Conservation (phyloP, 2,329 filamentous ascomycete species). For the Teratosphaeria destructans region DNA sequence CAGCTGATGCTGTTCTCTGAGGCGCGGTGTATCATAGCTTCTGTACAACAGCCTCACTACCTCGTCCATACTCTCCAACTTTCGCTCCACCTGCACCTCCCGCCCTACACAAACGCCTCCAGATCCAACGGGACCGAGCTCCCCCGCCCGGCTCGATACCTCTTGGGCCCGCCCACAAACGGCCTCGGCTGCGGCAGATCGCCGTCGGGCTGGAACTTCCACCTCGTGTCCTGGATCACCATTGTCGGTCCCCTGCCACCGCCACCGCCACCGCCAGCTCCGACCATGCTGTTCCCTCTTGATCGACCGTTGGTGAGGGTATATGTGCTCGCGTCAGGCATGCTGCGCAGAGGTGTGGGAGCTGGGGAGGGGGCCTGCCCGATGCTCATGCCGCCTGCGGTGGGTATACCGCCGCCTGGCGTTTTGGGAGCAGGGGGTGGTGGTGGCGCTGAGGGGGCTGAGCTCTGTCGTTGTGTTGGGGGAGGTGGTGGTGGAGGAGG, state of each 20-base stretch:
- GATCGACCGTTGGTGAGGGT: conserved; percentile 28
- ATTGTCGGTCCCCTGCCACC: conserved; percentile 19
- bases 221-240: conserved; percentile 66
- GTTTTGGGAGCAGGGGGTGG: conserved; percentile 5
- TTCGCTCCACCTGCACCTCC: not conserved
- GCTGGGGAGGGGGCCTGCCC: conserved; percentile 5
- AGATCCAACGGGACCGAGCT: conserved; percentile 91
- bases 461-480: conserved; percentile 4
- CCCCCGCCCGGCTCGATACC: conserved; percentile 81
- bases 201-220: conserved; percentile 76
- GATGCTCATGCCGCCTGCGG: conserved; percentile 16
- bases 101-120: conserved; percentile 41
- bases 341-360: not conserved
- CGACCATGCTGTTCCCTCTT: conserved; percentile 7
- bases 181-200: conserved; percentile 76
- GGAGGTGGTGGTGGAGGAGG: conserved; percentile 21
- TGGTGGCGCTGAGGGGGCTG: conserved; percentile 4
- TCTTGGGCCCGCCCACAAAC: conserved; percentile 62
- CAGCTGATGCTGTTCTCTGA: no score
- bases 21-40: not conserved
- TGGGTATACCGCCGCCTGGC: conserved; percentile 14
- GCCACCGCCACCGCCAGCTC: conserved; percentile 6
- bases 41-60: not conserved
- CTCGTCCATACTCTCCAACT: no score
- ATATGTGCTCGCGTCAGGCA: conserved; percentile 8